Base-by-base conservation (phyloP, 2,329 filamentous ascomycete species). In the Periconia sp. region DNA sequence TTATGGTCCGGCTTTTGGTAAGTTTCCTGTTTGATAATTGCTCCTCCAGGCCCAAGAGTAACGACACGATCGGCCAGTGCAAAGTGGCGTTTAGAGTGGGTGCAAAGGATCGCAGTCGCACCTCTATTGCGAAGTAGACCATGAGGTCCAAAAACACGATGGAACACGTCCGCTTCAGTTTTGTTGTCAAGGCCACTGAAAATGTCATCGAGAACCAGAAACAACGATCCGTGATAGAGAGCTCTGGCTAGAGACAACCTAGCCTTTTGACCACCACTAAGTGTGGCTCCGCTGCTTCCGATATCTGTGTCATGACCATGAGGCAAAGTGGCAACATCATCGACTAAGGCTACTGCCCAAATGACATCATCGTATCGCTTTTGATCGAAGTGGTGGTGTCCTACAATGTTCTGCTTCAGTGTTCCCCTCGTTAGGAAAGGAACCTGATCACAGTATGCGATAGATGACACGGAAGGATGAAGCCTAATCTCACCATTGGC, bases 211-310 rank as follows among this genome's bases (percentile, higher is more conserved):
- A 79, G 59, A 5, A 80, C 59, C 13, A 78, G 56, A 13, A 75
- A 51, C 16, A 68, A 60, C 18, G 65, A 62, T 19, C 70, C 65
- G 5, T 74, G 63, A 54, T 79, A 79, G 6, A 78, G 59, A 16
- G 77, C 76, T 39, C 78, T 67, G 16, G 77, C 77, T 5, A 79
- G 66, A n/a, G 74, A 18, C 36, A 78, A 68, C 13, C 76, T 68
- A 46, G 77, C 74, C 38, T 72, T 73, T 48, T 80, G 77, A 3
- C 77, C 77, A 11, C 76, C 76, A 50, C 74, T 77, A 4, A 79
- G 65, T 4, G 68, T 66, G 36, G 75, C 63, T 9, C 77, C 77
- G 42, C 73, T 71, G 50, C 69, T 75, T 11, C 76, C 77, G 29
- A 78, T 71, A 16, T 73, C 54, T 4, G 75, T 77, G 22, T 65